Percentiles rank a stretch among this genome's conserved stretches.
Conservation (phyloP, 371 early-diverging fungal species). For the Syncephalastrum sp. region DNA sequence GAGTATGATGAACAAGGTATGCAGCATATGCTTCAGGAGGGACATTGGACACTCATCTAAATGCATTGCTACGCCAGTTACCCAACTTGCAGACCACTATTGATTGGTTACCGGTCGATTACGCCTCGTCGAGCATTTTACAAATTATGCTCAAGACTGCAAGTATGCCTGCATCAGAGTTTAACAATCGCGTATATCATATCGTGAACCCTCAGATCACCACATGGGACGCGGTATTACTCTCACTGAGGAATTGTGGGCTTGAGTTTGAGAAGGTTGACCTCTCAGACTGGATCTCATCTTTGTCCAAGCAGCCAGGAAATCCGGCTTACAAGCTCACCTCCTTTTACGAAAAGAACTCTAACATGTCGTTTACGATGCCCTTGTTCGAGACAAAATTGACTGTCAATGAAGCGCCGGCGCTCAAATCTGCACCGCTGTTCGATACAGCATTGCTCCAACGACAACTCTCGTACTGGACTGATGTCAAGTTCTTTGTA, state of each 20-base stretch:
- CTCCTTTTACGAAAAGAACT: conserved; percentile 20
- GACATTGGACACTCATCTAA: neutral
- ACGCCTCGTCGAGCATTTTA: conserved; percentile 28
- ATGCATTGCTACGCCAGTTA: conserved; percentile 16
- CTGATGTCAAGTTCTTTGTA: too few species aligned
- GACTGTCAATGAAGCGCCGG: conserved; percentile 4
- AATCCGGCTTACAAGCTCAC: conserved; percentile 37
- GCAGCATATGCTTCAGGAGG: neutral
- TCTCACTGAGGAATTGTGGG: conserved; percentile 21
- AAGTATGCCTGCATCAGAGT: conserved; percentile 4
- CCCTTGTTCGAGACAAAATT: conserved; percentile 4
- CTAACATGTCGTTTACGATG: neutral
- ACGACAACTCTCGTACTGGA: too few species aligned
- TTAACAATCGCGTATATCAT: conserved; percentile 22
- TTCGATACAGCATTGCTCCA: neutral
- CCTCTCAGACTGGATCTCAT: conserved; percentile 28
- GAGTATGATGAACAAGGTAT: conserved; percentile 21
- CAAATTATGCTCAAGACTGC: conserved; percentile 29
- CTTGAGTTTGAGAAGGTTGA: conserved; percentile 27
- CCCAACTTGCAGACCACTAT: conserved; percentile 19
- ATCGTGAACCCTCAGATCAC: conserved; percentile 33
- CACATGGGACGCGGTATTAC: conserved; percentile 22
- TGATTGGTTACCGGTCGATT: conserved; percentile 43
- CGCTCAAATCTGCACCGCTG: neutral
- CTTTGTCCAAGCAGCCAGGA: conserved; percentile 23